Conservation (phyloP, 192 early-diverging fungal genomes). For the Diversispora epigaea region DNA sequence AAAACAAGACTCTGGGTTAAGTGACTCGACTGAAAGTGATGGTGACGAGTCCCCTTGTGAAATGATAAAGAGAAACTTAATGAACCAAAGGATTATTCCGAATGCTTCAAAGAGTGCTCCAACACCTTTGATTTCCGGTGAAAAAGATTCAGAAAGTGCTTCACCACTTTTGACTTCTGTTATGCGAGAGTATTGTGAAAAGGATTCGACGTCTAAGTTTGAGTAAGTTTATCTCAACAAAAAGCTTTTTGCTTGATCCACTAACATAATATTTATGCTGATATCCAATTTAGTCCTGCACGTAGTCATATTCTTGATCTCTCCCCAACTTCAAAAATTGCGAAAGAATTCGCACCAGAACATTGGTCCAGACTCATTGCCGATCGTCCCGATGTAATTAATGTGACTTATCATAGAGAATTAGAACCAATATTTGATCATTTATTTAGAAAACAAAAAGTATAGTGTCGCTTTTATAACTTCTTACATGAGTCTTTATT, state of each 20-base stretch:
- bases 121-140: not conserved
- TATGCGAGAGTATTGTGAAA: constrained; percentile 27
- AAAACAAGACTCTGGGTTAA: no score
- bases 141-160: not conserved
- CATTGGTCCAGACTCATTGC: constrained; percentile 20
- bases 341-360: constrained; percentile 6
- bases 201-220: constrained; percentile 25
- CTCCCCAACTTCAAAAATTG: constrained; percentile 28
- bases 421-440: constrained; percentile 24
- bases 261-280: not conserved
- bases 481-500: not conserved
- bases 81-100: not conserved
- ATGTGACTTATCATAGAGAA: constrained; percentile 18
- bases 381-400: constrained; percentile 7
- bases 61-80: not conserved
- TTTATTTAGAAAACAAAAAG: constrained; percentile 19
- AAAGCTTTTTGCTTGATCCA: not conserved
- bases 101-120: not conserved
- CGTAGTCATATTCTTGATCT: constrained; percentile 30
- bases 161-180: constrained; percentile 9
- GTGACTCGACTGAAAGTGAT: not conserved
- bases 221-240: constrained; percentile 16
- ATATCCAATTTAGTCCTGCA: constrained; percentile 29
- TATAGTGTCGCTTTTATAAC: constrained; percentile 7
- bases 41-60: not conserved